phyloP scores from a whole-genome alignment of 2,329 filamentous ascomycete species.

The Talaromyces amestolkiae region DNA sequence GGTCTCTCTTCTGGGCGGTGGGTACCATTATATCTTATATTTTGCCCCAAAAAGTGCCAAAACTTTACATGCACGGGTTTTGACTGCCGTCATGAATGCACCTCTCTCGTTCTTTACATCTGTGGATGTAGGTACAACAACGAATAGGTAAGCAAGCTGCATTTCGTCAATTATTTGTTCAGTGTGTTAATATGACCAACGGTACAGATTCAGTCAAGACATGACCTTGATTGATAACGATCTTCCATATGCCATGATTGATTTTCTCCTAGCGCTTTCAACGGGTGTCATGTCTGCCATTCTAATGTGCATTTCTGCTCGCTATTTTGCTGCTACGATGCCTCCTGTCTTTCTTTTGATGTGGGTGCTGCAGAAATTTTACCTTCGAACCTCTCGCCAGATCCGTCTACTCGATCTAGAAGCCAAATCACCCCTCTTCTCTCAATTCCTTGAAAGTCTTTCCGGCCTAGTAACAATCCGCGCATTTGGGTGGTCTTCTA shows the following conservation, averaged over 20 bases:
- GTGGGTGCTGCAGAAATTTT: slow-evolving; percentile 56
- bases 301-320: slow-evolving; percentile 50
- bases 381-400: slow-evolving; percentile 60
- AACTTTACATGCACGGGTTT: slow-evolving; percentile 12
- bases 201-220: slow-evolving; percentile 38
- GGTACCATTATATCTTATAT: slow-evolving; percentile 10
- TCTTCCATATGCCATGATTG: slow-evolving; percentile 41
- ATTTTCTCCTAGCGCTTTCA: slow-evolving; percentile 30
- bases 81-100: slow-evolving; percentile 26
- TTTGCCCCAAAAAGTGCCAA: slow-evolving; percentile 12
- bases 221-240: slow-evolving; percentile 46
- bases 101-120: slow-evolving; percentile 45
- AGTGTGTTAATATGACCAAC: background rate
- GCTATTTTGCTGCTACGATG: slow-evolving; percentile 47
- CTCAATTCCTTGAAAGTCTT: slow-evolving; percentile 57
- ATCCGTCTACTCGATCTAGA: slow-evolving; percentile 61
- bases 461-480: slow-evolving; percentile 56
- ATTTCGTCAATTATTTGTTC: background rate
- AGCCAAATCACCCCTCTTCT: slow-evolving; percentile 59
- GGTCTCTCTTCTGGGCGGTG: background rate
- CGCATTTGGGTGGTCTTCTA: slow-evolving; percentile 54
- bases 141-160: slow-evolving; percentile 37
- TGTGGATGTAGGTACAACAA: slow-evolving; percentile 40
- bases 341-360: slow-evolving; percentile 51
- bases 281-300: slow-evolving; percentile 37